Base-by-base conservation (phyloP, 176 grass and related monocot species). In the Ensete ventricosum region DNA sequence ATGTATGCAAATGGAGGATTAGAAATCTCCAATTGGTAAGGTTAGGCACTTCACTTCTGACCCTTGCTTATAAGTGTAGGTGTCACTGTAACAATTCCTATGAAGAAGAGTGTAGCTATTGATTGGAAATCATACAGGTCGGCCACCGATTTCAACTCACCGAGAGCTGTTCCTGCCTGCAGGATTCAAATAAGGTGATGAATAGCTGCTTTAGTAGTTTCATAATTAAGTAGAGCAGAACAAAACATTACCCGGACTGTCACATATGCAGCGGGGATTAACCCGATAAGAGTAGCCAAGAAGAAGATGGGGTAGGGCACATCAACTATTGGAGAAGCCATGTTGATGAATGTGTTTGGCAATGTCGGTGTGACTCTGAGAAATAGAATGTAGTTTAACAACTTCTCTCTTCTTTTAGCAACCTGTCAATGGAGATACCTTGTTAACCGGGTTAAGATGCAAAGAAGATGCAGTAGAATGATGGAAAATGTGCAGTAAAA, bases 271-370 rank as follows among this genome's bases (percentile, higher is more conserved):
- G 95, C 90, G 13, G 95, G 95, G 57, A 94, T 89, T 57, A 99
- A 82, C 79, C 95, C 95, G 73, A 99, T 85, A 16, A 91, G 73
- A 68, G 95, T 99, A 58, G 80, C 95, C 76, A 87, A 52, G 69
- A 99, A 50, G 75, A 99, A 99, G 67, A 82, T 99, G 82, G 85
- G 90, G 70, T 89, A 99, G 26, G 95, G 95, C 34, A 99, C 95
- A 53, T 99, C 95, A 34, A 99, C 95, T 78, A 99, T 99, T 9
- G 95, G 95, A 27, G 95, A 99, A 75, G 95, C 95, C 23, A 99
- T 85, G 84, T 99, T 99, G 65, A 99, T 99, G 80, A 99, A 99
- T 27, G 90, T 99, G 85, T 99, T 94, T 53, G 95, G 95, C 90
- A 99, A 89, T 67, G 95, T 91, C 19, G 95, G 95, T 50, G 95